phyloP scores from a whole-genome alignment of 495 filamentous ascomycete species.

The Pyrenula aspistea region DNA sequence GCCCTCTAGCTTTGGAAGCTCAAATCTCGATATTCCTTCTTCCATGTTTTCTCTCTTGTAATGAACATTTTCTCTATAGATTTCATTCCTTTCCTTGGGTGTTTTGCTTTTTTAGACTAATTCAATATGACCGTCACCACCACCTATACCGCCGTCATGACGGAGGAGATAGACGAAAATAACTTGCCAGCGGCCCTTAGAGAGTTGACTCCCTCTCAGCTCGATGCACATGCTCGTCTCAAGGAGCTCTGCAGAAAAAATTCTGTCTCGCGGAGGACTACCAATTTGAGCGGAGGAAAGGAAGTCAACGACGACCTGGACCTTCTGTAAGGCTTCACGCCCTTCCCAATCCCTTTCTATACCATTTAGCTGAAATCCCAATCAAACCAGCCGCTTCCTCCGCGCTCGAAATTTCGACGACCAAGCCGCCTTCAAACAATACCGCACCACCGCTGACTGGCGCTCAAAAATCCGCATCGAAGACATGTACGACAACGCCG shows the following conservation, averaged over 20 bases:
- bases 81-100: neutral
- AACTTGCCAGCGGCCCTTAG: neutral
- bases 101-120: neutral
- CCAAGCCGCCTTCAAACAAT: constrained; percentile 11
- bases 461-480: constrained; percentile 10
- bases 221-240: neutral
- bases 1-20: too few relatives aligned
- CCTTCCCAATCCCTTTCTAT: neutral
- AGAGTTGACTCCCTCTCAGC: neutral
- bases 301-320: neutral
- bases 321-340: neutral
- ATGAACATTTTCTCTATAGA: neutral
- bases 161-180: neutral
- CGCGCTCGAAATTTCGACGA: constrained; percentile 14
- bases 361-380: too few relatives aligned
- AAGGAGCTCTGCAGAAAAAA: neutral
- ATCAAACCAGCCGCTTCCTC: constrained; percentile 18
- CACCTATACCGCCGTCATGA: neutral
- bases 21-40: neutral
- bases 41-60: neutral
- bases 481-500: constrained; percentile 13
- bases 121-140: neutral
- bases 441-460: constrained; percentile 11
- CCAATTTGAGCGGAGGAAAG: neutral
- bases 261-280: neutral